Evolutionary conservation across 148 eudicot genomes (phyloP).

Genomic region (Chenopodium suecicum): DNA sequence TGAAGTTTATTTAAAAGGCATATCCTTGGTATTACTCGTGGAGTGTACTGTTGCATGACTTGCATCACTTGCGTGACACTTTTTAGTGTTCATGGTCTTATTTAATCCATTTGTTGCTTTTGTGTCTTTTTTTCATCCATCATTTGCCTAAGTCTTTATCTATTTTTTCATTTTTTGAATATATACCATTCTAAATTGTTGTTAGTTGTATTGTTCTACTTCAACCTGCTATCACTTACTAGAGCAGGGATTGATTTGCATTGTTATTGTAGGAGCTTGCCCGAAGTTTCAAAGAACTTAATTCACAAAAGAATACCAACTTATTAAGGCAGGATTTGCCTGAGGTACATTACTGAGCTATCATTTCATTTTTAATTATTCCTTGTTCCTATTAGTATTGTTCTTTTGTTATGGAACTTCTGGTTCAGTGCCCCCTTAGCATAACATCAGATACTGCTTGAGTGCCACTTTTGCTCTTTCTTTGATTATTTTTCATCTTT

Average conservation of each 20-base stretch:
- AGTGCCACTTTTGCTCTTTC: background rate
- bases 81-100: background rate
- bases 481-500: background rate
- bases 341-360: conserved; percentile 42
- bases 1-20: background rate
- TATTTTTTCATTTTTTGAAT: background rate
- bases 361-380: background rate
- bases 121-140: background rate
- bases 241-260: conserved; percentile 4
- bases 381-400: background rate
- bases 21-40: background rate
- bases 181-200: background rate
- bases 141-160: background rate
- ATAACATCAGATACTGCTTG: background rate
- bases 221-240: background rate
- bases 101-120: background rate
- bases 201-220: background rate
- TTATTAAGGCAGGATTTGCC: conserved; percentile 43
- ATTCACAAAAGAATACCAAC: conserved; percentile 32
- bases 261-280: conserved; percentile 43
- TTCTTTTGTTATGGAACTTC: background rate
- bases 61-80: background rate
- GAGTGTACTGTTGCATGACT: background rate
- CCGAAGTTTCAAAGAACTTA: conserved; percentile 30
- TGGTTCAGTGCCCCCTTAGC: background rate